Conservation (phyloP, 345 rosid genomes). For the Isatis tinctoria region DNA sequence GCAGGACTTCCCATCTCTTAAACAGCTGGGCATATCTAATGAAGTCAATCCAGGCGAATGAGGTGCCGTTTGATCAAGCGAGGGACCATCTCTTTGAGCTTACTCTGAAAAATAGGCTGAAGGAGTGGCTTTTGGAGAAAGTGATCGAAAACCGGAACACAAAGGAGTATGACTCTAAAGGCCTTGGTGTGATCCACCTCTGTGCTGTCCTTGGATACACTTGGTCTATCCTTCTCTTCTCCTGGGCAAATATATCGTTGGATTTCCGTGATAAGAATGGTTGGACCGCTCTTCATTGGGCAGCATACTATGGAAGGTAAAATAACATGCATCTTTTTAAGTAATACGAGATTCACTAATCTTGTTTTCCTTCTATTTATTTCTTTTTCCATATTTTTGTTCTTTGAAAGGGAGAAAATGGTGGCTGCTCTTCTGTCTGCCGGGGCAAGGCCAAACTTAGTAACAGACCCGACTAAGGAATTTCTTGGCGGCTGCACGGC, state of each 20-base stretch:
- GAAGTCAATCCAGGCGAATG: constrained; percentile 53
- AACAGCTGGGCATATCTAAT: constrained; percentile 66
- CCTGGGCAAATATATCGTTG: constrained; percentile 70
- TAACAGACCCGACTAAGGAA: constrained; percentile 79
- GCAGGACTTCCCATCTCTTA: constrained; percentile 47
- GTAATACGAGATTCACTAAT: not conserved
- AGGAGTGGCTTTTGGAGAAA: constrained; percentile 91
- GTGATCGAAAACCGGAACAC: constrained; percentile 57
- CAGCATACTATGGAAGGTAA: constrained; percentile 82
- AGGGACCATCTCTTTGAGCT: constrained; percentile 66
- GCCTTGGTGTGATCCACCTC: constrained; percentile 89
- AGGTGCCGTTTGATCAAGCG: constrained; percentile 54
- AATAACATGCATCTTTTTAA: not conserved
- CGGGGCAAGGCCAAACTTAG: constrained; percentile 85
- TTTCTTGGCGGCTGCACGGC: constrained; percentile 79
- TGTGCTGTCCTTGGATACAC: constrained; percentile 83
- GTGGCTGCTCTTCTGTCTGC: constrained; percentile 88
- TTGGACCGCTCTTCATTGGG: constrained; percentile 99
- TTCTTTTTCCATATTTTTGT: not conserved
- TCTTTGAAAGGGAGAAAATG: constrained; percentile 78
- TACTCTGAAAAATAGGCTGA: constrained; percentile 63
- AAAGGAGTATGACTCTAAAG: constrained; percentile 61
- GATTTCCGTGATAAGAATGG: constrained; percentile 89
- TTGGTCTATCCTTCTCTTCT: constrained; percentile 73
- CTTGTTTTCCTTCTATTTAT: not conserved